These are phyloP conservation scores for Basipetospora sp. DNA, from an alignment of 2,329 filamentous ascomycete species.

Conservation along the genomic window DNA sequence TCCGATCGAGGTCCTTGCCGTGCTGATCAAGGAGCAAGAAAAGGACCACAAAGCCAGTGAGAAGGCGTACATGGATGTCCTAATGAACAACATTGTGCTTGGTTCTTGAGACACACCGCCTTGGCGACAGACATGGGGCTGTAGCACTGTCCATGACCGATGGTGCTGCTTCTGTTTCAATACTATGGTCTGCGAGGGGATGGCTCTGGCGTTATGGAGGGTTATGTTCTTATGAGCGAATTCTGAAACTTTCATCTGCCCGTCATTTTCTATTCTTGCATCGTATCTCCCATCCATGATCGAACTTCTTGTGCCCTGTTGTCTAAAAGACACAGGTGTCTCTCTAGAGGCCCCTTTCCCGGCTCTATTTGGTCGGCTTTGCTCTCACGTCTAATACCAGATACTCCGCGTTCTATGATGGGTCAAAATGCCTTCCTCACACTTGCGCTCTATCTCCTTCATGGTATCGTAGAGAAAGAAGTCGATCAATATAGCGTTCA, in stretches of 20 bases:
- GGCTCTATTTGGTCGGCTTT: too few relatives aligned
- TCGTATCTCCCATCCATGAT: too few relatives aligned
- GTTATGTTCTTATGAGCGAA: too few relatives aligned
- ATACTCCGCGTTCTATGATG: conserved; percentile 88
- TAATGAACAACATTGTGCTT: conserved; percentile 14
- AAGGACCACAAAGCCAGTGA: conserved; percentile 34
- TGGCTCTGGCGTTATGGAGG: too few relatives aligned
- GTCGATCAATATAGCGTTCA: conserved; percentile 88
- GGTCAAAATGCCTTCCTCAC: conserved; percentile 46
- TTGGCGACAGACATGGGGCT: not conserved
- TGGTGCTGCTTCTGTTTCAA: too few relatives aligned
- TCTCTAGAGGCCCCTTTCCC: too few relatives aligned
- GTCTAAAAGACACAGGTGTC: too few relatives aligned
- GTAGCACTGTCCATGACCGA: too few relatives aligned
- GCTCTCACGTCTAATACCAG: conserved; percentile 53
- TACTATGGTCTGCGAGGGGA: too few relatives aligned
- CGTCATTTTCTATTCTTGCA: too few relatives aligned
- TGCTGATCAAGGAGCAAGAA: conserved; percentile 56
- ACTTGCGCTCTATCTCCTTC: conserved; percentile 61
- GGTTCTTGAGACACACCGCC: not conserved
- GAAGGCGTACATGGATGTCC: conserved; percentile 60
- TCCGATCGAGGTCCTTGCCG: conserved; percentile 77
- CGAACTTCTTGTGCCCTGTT: too few relatives aligned
- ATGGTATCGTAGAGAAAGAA: conserved; percentile 94
- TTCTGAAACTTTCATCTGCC: too few relatives aligned